Conservation (phyloP, 1,284 basidiomycete species). For the Xerocomus minutiporus region DNA sequence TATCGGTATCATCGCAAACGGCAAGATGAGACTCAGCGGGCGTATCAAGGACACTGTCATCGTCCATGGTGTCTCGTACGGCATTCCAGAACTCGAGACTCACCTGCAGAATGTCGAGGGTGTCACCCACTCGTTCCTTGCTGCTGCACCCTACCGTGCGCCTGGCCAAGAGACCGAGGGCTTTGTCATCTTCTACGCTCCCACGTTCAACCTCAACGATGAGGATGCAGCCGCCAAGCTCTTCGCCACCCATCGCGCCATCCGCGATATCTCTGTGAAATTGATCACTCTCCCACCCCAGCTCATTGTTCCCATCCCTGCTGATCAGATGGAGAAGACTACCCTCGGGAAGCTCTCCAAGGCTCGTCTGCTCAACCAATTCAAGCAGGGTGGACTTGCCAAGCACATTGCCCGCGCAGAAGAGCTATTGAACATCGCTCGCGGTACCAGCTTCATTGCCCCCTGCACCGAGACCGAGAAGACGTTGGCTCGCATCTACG, state of each 20-base stretch:
- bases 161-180: conserved; percentile 32
- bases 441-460: conserved; percentile 19
- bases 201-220: conserved; percentile 20
- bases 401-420: conserved; percentile 28
- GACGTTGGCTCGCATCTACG: conserved; percentile 25
- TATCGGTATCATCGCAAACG: conserved; percentile 35
- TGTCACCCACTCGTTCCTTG: no score
- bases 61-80: no score
- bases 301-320: conserved; percentile 28
- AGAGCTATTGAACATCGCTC: conserved; percentile 25
- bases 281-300: conserved; percentile 25
- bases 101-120: no score
- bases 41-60: no score
- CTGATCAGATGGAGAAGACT: conserved; percentile 31
- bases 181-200: conserved; percentile 31
- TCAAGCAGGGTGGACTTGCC: conserved; percentile 28
- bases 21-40: conserved; percentile 36
- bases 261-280: conserved; percentile 18
- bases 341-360: conserved; percentile 32
- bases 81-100: no score
- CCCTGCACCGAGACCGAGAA: conserved; percentile 30
- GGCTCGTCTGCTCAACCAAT: conserved; percentile 24
- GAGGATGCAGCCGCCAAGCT: conserved; percentile 19
- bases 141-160: conserved; percentile 34
- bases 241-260: neutral